A percentile compares a stretch with the other conserved stretches of the same genome.
Conservation (phyloP, 2,329 filamentous ascomycete species). For the Sclerotinia glacialis region DNA sequence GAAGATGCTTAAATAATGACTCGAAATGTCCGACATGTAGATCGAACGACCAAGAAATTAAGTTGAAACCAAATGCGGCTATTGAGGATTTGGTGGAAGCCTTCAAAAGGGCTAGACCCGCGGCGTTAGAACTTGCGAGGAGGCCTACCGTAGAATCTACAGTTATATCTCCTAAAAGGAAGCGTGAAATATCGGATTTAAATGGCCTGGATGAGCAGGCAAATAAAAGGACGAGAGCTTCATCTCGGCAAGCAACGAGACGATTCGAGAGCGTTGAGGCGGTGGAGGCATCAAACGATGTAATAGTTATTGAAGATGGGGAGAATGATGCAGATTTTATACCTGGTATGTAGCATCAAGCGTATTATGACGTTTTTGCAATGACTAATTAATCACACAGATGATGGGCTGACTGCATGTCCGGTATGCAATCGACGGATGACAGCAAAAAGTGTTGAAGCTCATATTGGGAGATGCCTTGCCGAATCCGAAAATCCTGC, state of each 20-base stretch:
- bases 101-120: constrained; percentile 64
- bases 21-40: constrained; percentile 87
- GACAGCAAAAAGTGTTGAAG: constrained; percentile 68
- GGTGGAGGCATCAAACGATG: constrained; percentile 38
- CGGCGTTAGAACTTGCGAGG: constrained; percentile 63
- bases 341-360: constrained; percentile 30
- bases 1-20: constrained; percentile 76
- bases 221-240: constrained; percentile 53
- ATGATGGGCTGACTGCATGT: constrained; percentile 69
- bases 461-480: constrained; percentile 43
- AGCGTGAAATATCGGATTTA: constrained; percentile 38
- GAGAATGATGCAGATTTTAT: constrained; percentile 35
- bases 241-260: constrained; percentile 47
- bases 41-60: constrained; percentile 74
- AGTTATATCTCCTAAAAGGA: constrained; percentile 51
- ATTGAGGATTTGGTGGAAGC: constrained; percentile 80
- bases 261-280: constrained; percentile 25
- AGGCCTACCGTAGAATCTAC: constrained; percentile 38
- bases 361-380: neutral
- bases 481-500: constrained; percentile 12
- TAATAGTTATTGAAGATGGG: constrained; percentile 37
- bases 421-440: constrained; percentile 66
- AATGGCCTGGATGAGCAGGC: constrained; percentile 39
- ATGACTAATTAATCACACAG: constrained; percentile 25
- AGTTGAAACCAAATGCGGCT: constrained; percentile 78